phyloP scores from a whole-genome alignment of 345 rosid species.

The Theobroma cacao region DNA sequence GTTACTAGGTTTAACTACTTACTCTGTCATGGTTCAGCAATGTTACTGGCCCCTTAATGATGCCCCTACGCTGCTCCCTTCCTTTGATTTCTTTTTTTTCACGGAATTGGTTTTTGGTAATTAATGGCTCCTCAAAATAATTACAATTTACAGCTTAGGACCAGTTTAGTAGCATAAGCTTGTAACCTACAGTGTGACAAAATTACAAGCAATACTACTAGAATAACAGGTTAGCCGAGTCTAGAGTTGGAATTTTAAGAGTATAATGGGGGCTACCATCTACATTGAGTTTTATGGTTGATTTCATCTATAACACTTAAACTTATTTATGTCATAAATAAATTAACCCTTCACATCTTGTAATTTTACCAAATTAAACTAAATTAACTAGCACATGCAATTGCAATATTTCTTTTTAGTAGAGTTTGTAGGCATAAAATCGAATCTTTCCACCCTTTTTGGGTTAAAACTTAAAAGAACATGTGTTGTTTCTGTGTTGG shows the following conservation, averaged over 20 bases:
- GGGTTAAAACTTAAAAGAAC: background rate
- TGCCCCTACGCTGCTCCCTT: background rate
- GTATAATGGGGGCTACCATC: background rate
- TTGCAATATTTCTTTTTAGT: no score
- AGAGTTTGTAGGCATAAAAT: background rate
- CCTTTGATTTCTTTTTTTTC: background rate
- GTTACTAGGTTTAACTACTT: slow-evolving; percentile 5
- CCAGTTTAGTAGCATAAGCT: background rate
- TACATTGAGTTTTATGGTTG: background rate
- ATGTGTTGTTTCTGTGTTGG: background rate
- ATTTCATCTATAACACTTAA: no score
- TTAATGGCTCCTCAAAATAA: background rate
- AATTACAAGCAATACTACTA: background rate
- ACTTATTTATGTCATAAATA: background rate
- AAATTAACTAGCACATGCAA: no score
- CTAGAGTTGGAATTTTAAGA: background rate
- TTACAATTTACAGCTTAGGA: background rate
- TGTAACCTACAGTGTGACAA: background rate
- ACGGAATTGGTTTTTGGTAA: background rate
- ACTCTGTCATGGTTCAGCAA: background rate
- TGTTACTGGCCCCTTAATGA: background rate
- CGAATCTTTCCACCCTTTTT: background rate
- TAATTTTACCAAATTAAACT: no score
- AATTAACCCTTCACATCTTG: background rate
- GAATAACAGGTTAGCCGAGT: background rate